Conservation (phyloP, 768 basidiomycete genomes). For the Albatrellus ellisii region DNA sequence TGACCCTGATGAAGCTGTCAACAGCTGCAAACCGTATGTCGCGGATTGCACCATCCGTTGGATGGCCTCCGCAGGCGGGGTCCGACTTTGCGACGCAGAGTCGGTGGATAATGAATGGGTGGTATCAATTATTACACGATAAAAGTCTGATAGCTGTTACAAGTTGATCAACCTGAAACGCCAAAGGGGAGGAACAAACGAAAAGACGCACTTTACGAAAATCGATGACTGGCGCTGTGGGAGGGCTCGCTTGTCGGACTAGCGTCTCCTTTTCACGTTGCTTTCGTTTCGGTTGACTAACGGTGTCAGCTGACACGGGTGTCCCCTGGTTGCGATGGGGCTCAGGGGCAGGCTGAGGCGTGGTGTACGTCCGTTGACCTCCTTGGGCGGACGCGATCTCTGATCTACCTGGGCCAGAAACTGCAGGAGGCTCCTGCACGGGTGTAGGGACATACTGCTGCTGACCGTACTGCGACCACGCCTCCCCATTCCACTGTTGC, state of each 20-base stretch:
- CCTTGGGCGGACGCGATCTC: conserved; percentile 21
- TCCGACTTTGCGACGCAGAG: conserved; percentile 15
- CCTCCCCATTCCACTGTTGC: conserved; percentile 13
- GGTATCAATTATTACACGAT: conserved; percentile 30
- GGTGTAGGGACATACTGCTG: conserved; percentile 2
- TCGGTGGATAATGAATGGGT: conserved; percentile 19
- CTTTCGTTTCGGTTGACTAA: conserved; percentile 21
- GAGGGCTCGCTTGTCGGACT: conserved; percentile 16
- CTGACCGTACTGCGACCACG: conserved; percentile 12
- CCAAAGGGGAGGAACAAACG: background rate
- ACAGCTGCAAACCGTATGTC: conserved; percentile 25
- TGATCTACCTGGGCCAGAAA: conserved; percentile 21
- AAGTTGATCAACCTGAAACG: background rate
- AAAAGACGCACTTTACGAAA: conserved; percentile 28
- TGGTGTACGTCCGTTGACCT: conserved; percentile 19
- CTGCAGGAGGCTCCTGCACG: conserved; percentile 2
- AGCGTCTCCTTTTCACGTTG: conserved; percentile 24
- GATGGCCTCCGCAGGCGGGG: conserved; percentile 19
- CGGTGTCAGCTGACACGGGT: conserved; percentile 6
- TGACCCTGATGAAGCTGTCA: conserved; percentile 27
- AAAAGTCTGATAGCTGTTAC: conserved; percentile 30
- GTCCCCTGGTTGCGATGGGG: conserved; percentile 21
- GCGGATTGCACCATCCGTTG: conserved; percentile 35
- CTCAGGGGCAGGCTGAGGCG: conserved; percentile 19
- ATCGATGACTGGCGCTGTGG: conserved; percentile 21